Evolutionary conservation across 176 grass and related monocot species (phyloP), one percentile per base, ranked within the genome.

Genomic region (Alloteropsis semialata): DNA sequence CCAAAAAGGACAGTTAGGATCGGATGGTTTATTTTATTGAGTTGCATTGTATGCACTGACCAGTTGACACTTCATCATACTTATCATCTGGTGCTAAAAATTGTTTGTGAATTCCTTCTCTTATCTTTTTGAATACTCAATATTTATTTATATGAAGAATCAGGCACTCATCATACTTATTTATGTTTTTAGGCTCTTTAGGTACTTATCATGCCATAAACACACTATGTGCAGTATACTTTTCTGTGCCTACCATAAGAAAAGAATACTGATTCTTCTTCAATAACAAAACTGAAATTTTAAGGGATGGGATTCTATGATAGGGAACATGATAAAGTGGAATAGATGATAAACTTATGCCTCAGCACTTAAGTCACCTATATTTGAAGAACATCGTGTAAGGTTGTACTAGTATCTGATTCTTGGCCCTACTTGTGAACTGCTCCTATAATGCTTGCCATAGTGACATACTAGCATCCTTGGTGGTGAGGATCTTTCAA

Each of bases 401-500:
- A 77, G 63, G 80, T 78, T 46, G 29, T 30, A 66, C 65, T 58
- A 82, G 78, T 46, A 78, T 89, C 56, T 82, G 57, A 90, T 90
- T 32, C 29, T 72, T 55, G 28, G 28, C 63, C 79, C 59, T 60
- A 46, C 65, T 59, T 57, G 30, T 15, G 5, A 74, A 69, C 29
- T 71, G 14, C 57, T 61, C 77, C 53, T 69, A 68, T 29, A 44
- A 33, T 64, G 8, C 58, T 78, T 78, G 44, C 34, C 44, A 54
- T 19, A 36, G 18, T 79, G 29, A 6, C 45, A 68, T 8, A 22
- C 16, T n/a, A 30, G 6, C 3, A 0, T 42, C 63, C 64, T 69
- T 69, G 33, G 15, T 69, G 64, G 78, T 81, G 22, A 10, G 34
- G 2, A 36, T 55, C 34, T 21, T 68, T 69, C 22, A 39, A 66